Percentiles rank a stretch among this genome's conserved stretches.
phyloP scores from a whole-genome alignment of 1,284 basidiomycete species.

The Moesziomyces parantarcticus region DNA sequence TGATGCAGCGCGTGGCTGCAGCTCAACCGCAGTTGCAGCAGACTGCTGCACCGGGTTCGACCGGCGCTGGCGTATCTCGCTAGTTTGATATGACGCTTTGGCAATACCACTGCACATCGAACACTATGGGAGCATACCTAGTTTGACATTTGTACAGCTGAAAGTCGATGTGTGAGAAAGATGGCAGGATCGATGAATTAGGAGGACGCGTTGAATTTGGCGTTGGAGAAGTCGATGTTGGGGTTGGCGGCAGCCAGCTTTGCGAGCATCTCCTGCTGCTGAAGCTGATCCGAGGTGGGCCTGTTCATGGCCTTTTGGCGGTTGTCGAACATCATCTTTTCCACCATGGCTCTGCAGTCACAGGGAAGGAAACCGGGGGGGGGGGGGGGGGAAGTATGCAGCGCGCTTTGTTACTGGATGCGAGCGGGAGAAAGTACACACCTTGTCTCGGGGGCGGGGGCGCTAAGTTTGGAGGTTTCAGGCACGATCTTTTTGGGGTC shows the following conservation, averaged over 20 bases:
- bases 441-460: no score
- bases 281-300: constrained; percentile 70
- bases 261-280: constrained; percentile 57
- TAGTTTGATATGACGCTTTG: neutral
- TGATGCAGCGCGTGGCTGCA: constrained; percentile 17
- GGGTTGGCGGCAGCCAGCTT: constrained; percentile 46
- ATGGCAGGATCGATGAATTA: constrained; percentile 7
- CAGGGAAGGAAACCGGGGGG: neutral
- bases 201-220: constrained; percentile 44
- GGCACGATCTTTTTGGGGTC: no score
- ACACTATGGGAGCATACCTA: no score
- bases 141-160: no score
- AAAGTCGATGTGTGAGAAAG: no score
- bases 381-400: neutral
- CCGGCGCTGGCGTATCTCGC: constrained; percentile 13
- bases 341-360: constrained; percentile 85
- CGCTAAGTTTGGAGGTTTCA: no score
- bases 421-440: constrained; percentile 61
- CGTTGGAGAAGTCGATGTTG: constrained; percentile 47
- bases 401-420: neutral
- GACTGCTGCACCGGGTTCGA: constrained; percentile 2
- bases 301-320: constrained; percentile 98
- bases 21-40: constrained; percentile 17
- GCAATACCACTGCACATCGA: no score
- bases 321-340: constrained; percentile 99